Conservation (phyloP, 176 grass and related monocot genomes). For the Oryza coarctata region DNA sequence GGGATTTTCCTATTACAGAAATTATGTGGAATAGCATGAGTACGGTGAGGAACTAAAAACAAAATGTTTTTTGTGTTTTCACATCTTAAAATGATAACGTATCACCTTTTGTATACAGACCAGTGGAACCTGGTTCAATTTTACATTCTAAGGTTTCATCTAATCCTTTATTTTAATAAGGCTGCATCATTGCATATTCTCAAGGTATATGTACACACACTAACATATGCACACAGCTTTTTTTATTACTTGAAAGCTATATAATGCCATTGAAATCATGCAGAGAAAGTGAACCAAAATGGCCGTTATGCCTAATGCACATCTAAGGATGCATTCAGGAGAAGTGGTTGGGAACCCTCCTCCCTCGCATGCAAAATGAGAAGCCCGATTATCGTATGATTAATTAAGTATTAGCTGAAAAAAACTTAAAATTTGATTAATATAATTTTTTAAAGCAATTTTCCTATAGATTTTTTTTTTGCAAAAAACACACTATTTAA, state of each 20-base stretch:
- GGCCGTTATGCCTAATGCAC: background rate
- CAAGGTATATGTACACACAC: background rate
- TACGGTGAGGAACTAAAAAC: background rate
- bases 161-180: conserved; percentile 7
- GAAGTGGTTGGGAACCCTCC: too few species aligned
- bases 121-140: background rate
- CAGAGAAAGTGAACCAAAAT: background rate
- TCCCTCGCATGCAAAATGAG: too few species aligned
- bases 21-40: background rate
- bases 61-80: background rate
- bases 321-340: too few species aligned
- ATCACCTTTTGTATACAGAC: background rate
- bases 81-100: background rate
- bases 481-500: too few species aligned
- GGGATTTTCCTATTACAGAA: background rate
- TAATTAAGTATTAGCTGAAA: too few species aligned
- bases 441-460: too few species aligned
- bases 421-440: too few species aligned
- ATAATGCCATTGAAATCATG: background rate
- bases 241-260: conserved; percentile 19
- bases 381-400: too few species aligned
- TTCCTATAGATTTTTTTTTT: too few species aligned
- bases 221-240: too few species aligned
- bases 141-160: conserved; percentile 19
- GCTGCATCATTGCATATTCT: background rate